Base-by-base conservation (phyloP, 345 rosid species). In the Acer saccharum region DNA sequence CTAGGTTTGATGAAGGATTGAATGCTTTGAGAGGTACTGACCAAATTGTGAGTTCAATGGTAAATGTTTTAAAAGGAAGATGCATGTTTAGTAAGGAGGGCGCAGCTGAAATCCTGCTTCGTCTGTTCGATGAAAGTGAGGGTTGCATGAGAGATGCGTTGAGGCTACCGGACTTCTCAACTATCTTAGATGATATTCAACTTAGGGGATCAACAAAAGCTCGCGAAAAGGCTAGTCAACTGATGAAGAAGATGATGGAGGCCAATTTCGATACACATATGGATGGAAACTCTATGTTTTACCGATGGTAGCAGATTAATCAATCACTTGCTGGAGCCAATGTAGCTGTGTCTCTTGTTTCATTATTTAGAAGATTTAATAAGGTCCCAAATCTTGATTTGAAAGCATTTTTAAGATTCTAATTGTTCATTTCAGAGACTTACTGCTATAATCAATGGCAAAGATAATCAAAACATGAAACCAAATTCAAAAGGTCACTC, bases 11-110 rank as follows among this genome's bases (percentile, higher is more conserved):
- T 0, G 91, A 86, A 71, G 94, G 92, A 7, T 63, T 89, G 68
- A 86, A 72, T 13, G 81, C 86, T 6, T 50, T 89, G 60, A 81
- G 73, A 32, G 66, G 63, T 32, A 84, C 76, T 1, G 91, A 87
- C 4, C 67, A 75, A 18, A 69, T 91, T 4, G 90, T 91, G 46
- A 74, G 65, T 20, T 80, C 60, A 7, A 87, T 89, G 91, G 84
- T 84, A 7, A 84, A 84, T 3, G 89, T 87, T 35, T 35, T 89
- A 27, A 83, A 84, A 76, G 84, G 90, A 25, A 80, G 87, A 65
- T 76, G 89, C 78, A 89, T 87, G 89, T 13, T 86, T 84, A 83
- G 91, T 78, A 89, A 87, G 71, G 92, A 90, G 78, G 94, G 94
- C 0, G 92, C 92, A 0, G 88, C 91, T 0, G 92, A 91, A 9